phyloP scores from a whole-genome alignment of 345 rosid species.

The Eucalyptus virginea region DNA sequence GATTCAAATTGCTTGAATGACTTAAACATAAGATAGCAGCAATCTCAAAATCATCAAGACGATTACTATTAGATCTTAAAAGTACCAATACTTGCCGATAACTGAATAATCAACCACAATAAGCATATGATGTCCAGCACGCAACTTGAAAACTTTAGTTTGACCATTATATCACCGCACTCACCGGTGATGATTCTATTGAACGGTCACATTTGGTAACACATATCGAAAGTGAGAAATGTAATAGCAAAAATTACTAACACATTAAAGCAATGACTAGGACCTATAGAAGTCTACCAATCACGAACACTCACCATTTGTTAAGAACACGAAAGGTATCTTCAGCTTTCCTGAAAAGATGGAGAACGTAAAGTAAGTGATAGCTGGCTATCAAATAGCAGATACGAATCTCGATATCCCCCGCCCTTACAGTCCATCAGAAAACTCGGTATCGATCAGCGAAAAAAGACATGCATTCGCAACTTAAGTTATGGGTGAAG shows the following conservation, averaged over 20 bases:
- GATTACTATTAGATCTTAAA: background rate
- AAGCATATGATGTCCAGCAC: background rate
- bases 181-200: background rate
- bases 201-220: background rate
- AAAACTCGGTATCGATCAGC: background rate
- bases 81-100: background rate
- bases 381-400: background rate
- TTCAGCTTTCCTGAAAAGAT: slow-evolving; percentile 37
- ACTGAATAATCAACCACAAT: background rate
- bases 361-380: background rate
- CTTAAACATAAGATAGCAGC: background rate
- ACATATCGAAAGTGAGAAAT: background rate
- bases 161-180: background rate
- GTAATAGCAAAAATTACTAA: background rate
- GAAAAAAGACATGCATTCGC: background rate
- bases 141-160: background rate
- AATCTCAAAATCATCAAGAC: background rate
- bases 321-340: slow-evolving; percentile 69
- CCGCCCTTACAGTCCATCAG: background rate
- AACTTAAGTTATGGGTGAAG: no score
- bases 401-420: background rate
- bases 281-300: no score
- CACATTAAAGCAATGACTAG: background rate
- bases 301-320: slow-evolving; percentile 40
- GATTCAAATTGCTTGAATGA: background rate